A percentile compares a stretch with the other conserved stretches of the same genome.
phyloP scores from a whole-genome alignment of 1,284 basidiomycete genomes.

The Schizophyllum amplum region DNA sequence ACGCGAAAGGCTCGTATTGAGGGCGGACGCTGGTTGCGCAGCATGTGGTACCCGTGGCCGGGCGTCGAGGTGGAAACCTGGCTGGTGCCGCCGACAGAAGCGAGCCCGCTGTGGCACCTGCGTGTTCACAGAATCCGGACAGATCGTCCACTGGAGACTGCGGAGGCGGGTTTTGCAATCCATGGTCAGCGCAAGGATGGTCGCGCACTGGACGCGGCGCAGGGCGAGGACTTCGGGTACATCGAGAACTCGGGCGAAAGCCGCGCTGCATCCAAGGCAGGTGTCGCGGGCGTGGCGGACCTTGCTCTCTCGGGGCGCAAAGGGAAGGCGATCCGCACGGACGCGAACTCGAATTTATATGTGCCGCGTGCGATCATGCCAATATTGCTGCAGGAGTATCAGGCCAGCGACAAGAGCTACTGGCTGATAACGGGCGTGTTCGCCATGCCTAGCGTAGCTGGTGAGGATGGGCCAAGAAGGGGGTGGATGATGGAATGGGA shows the following conservation, averaged over 20 bases:
- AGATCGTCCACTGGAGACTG: conserved; percentile 40
- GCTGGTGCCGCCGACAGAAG: conserved; percentile 54
- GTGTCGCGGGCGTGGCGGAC: conserved; percentile 56
- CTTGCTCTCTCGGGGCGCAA: conserved; percentile 25
- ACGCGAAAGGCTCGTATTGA: conserved; percentile 59
- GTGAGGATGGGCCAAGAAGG: conserved; percentile 28
- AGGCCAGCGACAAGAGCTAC: conserved; percentile 28
- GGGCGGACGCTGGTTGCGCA: conserved; percentile 45
- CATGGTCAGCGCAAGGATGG: conserved; percentile 62
- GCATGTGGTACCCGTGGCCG: conserved; percentile 68
- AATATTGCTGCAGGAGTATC: conserved; percentile 46
- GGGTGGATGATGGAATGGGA: conserved; percentile 50
- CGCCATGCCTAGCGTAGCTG: conserved; percentile 41
- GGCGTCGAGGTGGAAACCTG: conserved; percentile 71
- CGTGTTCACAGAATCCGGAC: conserved; percentile 58
- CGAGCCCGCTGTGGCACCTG: conserved; percentile 59
- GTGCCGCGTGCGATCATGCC: conserved; percentile 62
- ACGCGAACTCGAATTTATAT: conserved; percentile 70
- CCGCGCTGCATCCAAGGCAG: conserved; percentile 51
- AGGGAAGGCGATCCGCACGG: conserved; percentile 52
- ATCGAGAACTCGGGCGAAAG: conserved; percentile 34
- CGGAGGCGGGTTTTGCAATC: conserved; percentile 67
- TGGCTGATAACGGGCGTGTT: conserved; percentile 71
- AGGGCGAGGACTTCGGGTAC: conserved; percentile 38
- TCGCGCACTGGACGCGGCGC: conserved; percentile 43